Evolutionary conservation across 371 early-diverging fungal species (phyloP).

Genomic region (Rhizomucor miehei): DNA sequence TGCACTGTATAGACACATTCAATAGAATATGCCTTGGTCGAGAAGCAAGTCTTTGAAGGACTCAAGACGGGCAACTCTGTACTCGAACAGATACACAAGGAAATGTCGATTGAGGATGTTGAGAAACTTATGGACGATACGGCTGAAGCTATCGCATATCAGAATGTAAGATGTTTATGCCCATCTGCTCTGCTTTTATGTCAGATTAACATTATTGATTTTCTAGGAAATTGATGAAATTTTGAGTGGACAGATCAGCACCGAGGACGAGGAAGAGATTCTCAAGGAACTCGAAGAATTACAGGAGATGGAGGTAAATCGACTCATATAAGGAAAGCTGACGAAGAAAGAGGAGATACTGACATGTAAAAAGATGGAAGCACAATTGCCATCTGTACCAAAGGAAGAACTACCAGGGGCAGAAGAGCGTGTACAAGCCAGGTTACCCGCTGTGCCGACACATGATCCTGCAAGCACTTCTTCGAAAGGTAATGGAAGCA

Average conservation of each 20-base stretch:
- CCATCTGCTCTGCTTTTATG: not conserved
- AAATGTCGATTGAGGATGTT: constrained; percentile 90
- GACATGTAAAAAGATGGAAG: constrained; percentile 22
- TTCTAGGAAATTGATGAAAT: constrained; percentile 82
- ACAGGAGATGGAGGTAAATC: constrained; percentile 38
- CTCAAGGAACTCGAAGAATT: constrained; percentile 74
- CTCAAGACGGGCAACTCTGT: constrained; percentile 83
- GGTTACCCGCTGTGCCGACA: constrained; percentile 33
- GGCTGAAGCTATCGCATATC: constrained; percentile 93
- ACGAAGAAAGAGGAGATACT: not conserved
- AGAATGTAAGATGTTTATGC: constrained; percentile 57
- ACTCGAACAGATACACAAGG: constrained; percentile 84
- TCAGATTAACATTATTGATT: constrained; percentile 18
- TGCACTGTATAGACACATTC: constrained; percentile 67
- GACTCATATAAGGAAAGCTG: constrained; percentile 1
- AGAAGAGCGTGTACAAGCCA: constrained; percentile 6
- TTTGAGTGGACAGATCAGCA: constrained; percentile 65
- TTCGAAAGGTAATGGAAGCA: too few species aligned
- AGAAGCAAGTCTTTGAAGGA: constrained; percentile 85
- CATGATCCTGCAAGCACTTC: constrained; percentile 15
- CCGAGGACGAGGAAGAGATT: constrained; percentile 86
- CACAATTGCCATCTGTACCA: constrained; percentile 36
- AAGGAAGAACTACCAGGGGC: constrained; percentile 19
- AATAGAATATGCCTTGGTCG: constrained; percentile 90
- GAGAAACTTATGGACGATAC: constrained; percentile 94